phyloP scores from a whole-genome alignment of 169 alveolate species.

The Plasmodium ovale region DNA sequence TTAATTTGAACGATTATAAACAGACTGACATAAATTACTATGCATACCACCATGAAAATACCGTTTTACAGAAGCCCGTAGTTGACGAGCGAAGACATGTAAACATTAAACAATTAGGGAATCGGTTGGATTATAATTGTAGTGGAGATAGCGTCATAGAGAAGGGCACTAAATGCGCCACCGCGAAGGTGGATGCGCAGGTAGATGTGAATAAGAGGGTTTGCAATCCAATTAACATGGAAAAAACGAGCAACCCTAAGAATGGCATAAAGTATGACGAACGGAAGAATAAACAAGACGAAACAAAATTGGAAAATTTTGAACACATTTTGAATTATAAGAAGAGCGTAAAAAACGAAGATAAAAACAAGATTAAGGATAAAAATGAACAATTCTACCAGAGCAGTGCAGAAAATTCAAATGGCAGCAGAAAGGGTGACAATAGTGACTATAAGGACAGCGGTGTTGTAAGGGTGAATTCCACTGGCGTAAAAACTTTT shows the following conservation, averaged over 20 bases:
- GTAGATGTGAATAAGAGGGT: not conserved
- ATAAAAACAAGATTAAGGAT: not conserved
- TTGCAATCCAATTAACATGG: conserved; percentile 1
- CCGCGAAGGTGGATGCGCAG: no score
- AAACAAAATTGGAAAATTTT: not conserved
- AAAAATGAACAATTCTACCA: not conserved
- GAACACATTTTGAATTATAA: conserved; percentile 3
- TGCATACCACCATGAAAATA: not conserved
- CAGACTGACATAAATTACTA: not conserved
- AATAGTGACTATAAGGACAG: not conserved
- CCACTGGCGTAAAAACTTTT: not conserved
- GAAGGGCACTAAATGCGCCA: no score
- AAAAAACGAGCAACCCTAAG: not conserved
- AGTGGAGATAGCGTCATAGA: not conserved
- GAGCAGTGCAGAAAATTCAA: not conserved
- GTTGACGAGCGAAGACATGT: conserved; percentile 12
- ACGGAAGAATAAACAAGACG: conserved; percentile 2
- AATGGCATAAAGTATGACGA: conserved; percentile 11
- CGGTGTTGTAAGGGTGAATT: not conserved
- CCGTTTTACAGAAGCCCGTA: not conserved
- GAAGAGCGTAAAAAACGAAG: conserved; percentile 5
- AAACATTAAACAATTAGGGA: not conserved
- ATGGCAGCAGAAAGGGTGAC: not conserved
- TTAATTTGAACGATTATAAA: not conserved
- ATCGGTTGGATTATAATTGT: conserved; percentile 5